Conservation (phyloP, 495 filamentous ascomycete species). For the Lindgomyces ingoldianus region DNA sequence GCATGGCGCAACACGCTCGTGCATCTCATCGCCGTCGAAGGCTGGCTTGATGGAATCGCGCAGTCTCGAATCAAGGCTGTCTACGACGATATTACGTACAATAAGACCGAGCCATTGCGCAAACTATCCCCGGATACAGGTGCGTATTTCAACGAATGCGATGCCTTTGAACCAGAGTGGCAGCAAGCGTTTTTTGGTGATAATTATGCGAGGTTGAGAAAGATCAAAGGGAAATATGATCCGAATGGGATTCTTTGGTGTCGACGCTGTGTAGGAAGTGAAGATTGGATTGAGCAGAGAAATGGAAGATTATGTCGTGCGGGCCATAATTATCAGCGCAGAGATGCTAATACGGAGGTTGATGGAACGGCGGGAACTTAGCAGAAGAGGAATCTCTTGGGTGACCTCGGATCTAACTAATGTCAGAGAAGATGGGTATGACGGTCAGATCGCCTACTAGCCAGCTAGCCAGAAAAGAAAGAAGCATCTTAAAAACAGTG, state of each 20-base stretch:
- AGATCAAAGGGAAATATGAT: constrained; percentile 25
- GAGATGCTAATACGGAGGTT: no score
- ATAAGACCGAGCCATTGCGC: constrained; percentile 24
- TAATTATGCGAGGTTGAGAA: constrained; percentile 14
- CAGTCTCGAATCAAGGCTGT: constrained; percentile 7
- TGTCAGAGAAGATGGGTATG: no score
- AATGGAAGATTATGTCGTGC: constrained; percentile 33
- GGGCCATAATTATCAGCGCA: no score
- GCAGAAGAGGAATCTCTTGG: no score
- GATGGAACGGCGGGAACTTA: no score
- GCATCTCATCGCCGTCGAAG: constrained; percentile 22
- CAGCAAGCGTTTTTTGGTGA: constrained; percentile 24
- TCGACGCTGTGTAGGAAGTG: constrained; percentile 31
- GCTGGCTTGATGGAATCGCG: constrained; percentile 16
- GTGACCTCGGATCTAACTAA: no score
- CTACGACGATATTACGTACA: constrained; percentile 29
- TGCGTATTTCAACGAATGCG: constrained; percentile 38
- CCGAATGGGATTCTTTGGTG: constrained; percentile 30
- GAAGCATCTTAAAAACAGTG: no score
- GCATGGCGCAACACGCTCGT: constrained; percentile 33
- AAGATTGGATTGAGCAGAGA: constrained; percentile 21
- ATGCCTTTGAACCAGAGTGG: constrained; percentile 31
- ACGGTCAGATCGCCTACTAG: no score
- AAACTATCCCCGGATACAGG: constrained; percentile 33
- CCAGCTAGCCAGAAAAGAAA: no score